Percentiles rank a stretch among this genome's conserved stretches.
phyloP scores from a whole-genome alignment of 805 yeast genomes.

The Torulaspora delbrueckii region DNA sequence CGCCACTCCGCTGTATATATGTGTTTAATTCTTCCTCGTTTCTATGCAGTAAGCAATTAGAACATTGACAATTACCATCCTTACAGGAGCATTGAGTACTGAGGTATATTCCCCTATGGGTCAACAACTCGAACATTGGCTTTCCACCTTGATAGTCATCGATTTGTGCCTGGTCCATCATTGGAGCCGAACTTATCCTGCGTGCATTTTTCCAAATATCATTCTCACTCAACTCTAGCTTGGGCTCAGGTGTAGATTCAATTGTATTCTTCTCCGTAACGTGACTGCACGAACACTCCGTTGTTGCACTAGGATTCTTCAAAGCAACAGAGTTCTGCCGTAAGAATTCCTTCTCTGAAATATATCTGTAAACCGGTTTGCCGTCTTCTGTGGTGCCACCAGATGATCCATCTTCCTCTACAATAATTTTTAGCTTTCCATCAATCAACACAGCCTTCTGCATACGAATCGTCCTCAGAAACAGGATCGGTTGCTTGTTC shows the following conservation, averaged over 20 bases:
- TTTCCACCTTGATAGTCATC: slow-evolving; percentile 1
- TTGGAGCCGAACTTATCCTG: neutral
- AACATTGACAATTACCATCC: slow-evolving; percentile 31
- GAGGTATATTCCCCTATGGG: slow-evolving; percentile 32
- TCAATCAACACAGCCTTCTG: slow-evolving; percentile 29
- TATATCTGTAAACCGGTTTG: slow-evolving; percentile 14
- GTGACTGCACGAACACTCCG: slow-evolving; percentile 2
- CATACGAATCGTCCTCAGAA: slow-evolving; percentile 25
- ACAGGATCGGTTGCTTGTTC: slow-evolving; percentile 31
- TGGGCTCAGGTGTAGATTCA: neutral
- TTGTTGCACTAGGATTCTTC: neutral
- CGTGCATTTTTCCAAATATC: neutral
- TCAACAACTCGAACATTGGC: slow-evolving; percentile 30
- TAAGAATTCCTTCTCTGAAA: slow-evolving; percentile 30
- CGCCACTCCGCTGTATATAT: slow-evolving; percentile 31
- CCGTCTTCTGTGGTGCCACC: slow-evolving; percentile 1
- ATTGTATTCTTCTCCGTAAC: neutral
- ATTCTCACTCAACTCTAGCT: neutral
- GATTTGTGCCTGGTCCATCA: neutral
- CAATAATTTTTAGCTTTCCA: slow-evolving; percentile 30
- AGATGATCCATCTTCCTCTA: slow-evolving; percentile 14
- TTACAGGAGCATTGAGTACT: slow-evolving; percentile 35
- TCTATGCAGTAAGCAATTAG: slow-evolving; percentile 35
- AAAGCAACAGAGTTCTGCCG: slow-evolving; percentile 13
- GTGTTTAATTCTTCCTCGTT: slow-evolving; percentile 32